These are phyloP conservation scores for Colletotrichum magnum DNA, from an alignment of 2,329 filamentous ascomycete species.

Conservation along the genomic window DNA sequence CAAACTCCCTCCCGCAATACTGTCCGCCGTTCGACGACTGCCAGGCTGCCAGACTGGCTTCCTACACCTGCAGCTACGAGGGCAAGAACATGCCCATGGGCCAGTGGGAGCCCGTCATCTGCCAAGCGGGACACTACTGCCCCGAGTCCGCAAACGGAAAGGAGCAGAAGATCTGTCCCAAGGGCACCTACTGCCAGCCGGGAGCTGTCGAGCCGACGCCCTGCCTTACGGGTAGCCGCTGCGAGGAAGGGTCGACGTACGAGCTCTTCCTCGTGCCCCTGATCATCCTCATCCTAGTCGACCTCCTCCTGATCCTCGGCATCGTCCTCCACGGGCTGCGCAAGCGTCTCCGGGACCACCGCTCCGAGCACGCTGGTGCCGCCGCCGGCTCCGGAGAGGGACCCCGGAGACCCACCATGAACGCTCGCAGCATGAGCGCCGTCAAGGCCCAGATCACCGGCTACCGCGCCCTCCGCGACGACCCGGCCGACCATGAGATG, in stretches of 20 bases:
- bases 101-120: constrained; percentile 66
- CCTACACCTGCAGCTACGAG: constrained; percentile 49
- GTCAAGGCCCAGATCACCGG: constrained; percentile 49
- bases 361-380: neutral
- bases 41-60: constrained; percentile 53
- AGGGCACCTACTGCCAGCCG: constrained; percentile 65
- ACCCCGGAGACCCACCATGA: neutral
- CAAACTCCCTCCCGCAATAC: constrained; percentile 61
- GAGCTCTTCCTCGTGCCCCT: constrained; percentile 62
- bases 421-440: constrained; percentile 43
- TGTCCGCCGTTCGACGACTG: constrained; percentile 57
- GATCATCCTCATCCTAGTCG: constrained; percentile 57
- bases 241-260: constrained; percentile 58
- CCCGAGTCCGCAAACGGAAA: constrained; percentile 53
- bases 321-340: constrained; percentile 53
- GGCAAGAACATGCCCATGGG: constrained; percentile 59
- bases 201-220: constrained; percentile 63
- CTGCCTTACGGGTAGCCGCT: constrained; percentile 61
- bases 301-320: constrained; percentile 56
- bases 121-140: constrained; percentile 64
- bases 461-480: constrained; percentile 52
- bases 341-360: constrained; percentile 46
- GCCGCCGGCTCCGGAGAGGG: no score
- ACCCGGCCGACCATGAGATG: constrained; percentile 52
- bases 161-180: constrained; percentile 58